Evolutionary conservation across 805 yeast genomes (phyloP), one percentile per base, ranked within the genome.

Genomic region (Ogataea wickerhamii): DNA sequence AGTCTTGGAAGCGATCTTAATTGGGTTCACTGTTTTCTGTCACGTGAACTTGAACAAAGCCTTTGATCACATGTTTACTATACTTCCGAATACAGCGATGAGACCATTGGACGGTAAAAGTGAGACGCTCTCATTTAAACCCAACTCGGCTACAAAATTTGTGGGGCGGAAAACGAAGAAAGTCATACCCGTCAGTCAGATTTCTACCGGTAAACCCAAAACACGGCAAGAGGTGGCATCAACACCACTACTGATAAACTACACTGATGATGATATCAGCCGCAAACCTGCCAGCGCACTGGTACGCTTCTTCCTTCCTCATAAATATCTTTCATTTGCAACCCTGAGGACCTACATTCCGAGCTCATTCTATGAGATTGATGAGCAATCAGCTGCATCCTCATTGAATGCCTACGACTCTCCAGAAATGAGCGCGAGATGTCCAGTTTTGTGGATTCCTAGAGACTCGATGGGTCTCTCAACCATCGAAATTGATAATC

Each of bases 371-470:
- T 74, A 71, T 41, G 63, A 66, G 8, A 67, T 64, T 25, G 74
- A 74, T 16, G 67, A 71, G 18, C 48, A 50, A 19, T 61, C 66
- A 2, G 68, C 62, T 4, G 70, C 61, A 12, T 66, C 56, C 16
- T 79, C 76, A 41, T 68, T 73, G 34, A 78, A 74, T 45, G 93
- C 95, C 0, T 91, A 82, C 61, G 77, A 78, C 53, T 74, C 73
- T 54, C 97, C 97, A 2, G 85, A 82, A 5, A 79, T 82, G 13
- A 66, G 76, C 19, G 82, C 82, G 0, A 59, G 68, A 31, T 74
- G 85, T 49, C 95, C 95, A 2, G 68, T 70, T n/a, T 64, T 91
- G 16, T 91, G 98, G 98, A 77, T 91, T 53, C 94, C 97, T n/a
- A 67, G 68, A 41, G 98, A 91, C 59, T 82, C 86, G 7, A 76